Conservation (phyloP, 2,329 filamentous ascomycete genomes). For the Aspergillus arachidicola region DNA sequence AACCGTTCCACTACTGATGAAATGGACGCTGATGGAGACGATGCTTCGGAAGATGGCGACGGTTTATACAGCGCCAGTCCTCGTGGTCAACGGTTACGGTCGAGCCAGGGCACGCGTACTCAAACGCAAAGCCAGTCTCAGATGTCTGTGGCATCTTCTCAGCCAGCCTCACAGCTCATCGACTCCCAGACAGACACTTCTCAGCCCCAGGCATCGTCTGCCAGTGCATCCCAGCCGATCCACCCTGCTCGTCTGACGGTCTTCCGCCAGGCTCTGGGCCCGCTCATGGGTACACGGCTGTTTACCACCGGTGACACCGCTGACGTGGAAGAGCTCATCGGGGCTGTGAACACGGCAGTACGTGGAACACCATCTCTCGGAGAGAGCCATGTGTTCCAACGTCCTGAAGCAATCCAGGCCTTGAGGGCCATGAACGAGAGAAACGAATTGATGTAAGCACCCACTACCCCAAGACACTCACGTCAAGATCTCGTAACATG, state of each 20-base stretch:
- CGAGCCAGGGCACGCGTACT: conserved; percentile 43
- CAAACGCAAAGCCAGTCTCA: conserved; percentile 52
- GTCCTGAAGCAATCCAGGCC: conserved; percentile 73
- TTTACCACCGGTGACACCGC: conserved; percentile 82
- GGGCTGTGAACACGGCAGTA: conserved; percentile 75
- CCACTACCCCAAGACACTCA: background rate
- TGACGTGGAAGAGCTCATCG: conserved; percentile 71
- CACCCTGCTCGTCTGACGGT: conserved; percentile 64
- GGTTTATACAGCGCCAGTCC: conserved; percentile 58
- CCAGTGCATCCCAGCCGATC: conserved; percentile 43
- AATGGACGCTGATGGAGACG: conserved; percentile 53
- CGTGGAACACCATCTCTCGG: conserved; percentile 48
- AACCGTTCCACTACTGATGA: conserved; percentile 43
- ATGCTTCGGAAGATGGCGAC: conserved; percentile 54
- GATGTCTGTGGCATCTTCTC: conserved; percentile 76
- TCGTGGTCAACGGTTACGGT: conserved; percentile 42
- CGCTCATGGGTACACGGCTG: conserved; percentile 77
- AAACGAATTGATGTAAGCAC: conserved; percentile 89
- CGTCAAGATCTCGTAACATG: background rate
- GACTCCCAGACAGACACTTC: conserved; percentile 55
- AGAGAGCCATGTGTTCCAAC: conserved; percentile 63
- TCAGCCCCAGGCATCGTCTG: conserved; percentile 47
- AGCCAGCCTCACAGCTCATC: conserved; percentile 72
- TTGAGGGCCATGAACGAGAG: conserved; percentile 76
- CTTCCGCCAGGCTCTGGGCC: conserved; percentile 81